Base-by-base conservation (phyloP, 306 rosid genomes). In the Citrullus mucosospermus region DNA sequence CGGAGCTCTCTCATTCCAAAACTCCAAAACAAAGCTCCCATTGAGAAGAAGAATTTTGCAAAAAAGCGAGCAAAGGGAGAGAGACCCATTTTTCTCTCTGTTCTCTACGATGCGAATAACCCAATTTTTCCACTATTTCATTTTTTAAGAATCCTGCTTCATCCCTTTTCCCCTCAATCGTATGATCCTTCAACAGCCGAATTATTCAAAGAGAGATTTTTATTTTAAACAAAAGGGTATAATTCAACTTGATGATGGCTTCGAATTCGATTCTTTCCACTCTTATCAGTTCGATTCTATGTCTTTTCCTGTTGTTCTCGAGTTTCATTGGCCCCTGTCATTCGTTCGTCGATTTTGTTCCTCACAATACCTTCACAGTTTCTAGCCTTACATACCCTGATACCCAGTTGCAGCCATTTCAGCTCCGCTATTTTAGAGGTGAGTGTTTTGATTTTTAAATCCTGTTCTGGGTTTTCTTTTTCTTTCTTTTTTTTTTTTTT, bases 361-460 rank as follows among this genome's bases (percentile, higher is more conserved):
- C 77, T 43, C 85, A n/a, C 81, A 79, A 79, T 71, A 80, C 83
- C 84, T 87, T 85, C 82, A 91, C 88, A 70, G 79, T 91, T 85
- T 95, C 97, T 80, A 91, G 89, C 91, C 89, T 92, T 85, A 85
- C 84, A 78, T 95, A 91, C 82, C 96, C 96, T 50, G 68, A 85
- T 58, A 85, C 92, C 14, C 63, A 82, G n/a, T 78, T 95, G 80
- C 81, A 74, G 78, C 85, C 89, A 69, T 95, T 81, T 82, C 93
- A 86, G 66, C 86, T 81, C 25, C 95, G 89, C 10, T 95, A 92
- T 80, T 88, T 92, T 65, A 86, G 99, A 89, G 99, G 99, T 94
- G 78, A 25, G 85, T 60, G 16, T 48, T 32, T 71, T 30, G 2
- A 15, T 82, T 80, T 38, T 18, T 44, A n/a, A 44, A 6, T 76